Evolutionary conservation across 2,329 filamentous ascomycete species (phyloP).

Genomic region (Myriosclerotinia curreyana): DNA sequence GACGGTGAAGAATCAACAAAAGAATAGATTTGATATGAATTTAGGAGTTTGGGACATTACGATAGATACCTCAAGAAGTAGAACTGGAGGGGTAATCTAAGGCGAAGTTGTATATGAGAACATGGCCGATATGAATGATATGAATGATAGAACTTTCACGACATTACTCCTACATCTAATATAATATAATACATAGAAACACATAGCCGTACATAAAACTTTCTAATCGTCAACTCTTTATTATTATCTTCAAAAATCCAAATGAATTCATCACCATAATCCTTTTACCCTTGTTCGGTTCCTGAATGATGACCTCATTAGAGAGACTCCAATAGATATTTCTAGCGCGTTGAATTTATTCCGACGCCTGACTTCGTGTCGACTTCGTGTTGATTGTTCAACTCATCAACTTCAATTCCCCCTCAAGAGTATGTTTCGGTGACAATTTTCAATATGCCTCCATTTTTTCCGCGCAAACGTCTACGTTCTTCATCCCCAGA

Average conservation of each 20-base stretch:
- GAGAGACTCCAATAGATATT: neutral
- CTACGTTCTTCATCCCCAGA: slow-evolving; percentile 49
- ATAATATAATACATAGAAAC: neutral
- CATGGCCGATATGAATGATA: neutral
- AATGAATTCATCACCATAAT: neutral
- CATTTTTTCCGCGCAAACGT: slow-evolving; percentile 65
- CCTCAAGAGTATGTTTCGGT: slow-evolving; percentile 5
- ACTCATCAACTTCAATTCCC: neutral
- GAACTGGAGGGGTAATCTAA: neutral
- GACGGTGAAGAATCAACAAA: slow-evolving; percentile 1
- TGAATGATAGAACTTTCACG: neutral
- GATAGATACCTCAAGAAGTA: neutral
- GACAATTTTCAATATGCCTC: slow-evolving; percentile 55
- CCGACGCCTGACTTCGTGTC: slow-evolving; percentile 15
- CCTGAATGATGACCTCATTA: neutral
- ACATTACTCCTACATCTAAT: neutral
- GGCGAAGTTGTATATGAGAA: neutral
- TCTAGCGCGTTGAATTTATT: neutral
- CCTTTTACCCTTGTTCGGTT: neutral
- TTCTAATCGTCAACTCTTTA: too few species aligned
- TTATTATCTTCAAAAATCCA: neutral
- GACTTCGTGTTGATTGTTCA: neutral
- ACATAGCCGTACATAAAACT: too few species aligned
- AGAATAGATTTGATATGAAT: slow-evolving; percentile 1
- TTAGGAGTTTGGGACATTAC: neutral